Base-by-base conservation (phyloP, 2,329 filamentous ascomycete species). In the Aspergillus jensenii region DNA sequence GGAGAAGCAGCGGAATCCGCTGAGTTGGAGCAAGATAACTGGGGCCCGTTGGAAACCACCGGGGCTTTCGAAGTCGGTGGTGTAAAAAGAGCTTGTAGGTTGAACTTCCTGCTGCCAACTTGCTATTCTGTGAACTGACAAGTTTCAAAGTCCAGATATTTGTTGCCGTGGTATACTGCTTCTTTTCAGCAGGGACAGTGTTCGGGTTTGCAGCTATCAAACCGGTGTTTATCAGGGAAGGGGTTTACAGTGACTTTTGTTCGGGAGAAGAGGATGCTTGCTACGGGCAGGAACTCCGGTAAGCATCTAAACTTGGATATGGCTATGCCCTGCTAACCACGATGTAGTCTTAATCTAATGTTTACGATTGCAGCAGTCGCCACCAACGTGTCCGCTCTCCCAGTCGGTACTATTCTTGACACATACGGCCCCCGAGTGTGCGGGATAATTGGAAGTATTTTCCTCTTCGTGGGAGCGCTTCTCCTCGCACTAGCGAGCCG, bases 311-410 rank as follows among this genome's bases (percentile, higher is more conserved):
- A 7, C 33, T 14, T 51, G 37, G 17, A 11, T 40, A 40, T 25
- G 33, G 12, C 23, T 15, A 25, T 48, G 14, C 8, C 15, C 17
- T 27, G 31, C 51, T 58, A 39, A 59, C 53, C 45, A 14, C 17
- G 6, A n/a, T 14, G 35, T 52, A 81, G 80, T 59, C 82, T 96
- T 56, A 96, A 96, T 72, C 79, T 96, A 64, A 96, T 96, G 90
- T 96, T 96, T 79, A 96, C 91, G 6, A 84, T 92, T 41, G 92
- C 92, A 12, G 92, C 91, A 14, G 91, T 96, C 9, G 89, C 85
- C 6, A 96, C 92, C 40, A 96, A 96, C 68, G 89, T 96, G 12
- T 90, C 87, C 41, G 92, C 93, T 12, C 81, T 96, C 6, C 90
- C 92, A 2, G 87, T 96, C 11, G 93, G 93, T 46, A 90, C 90